Conservation (phyloP, 352 stramenopile species). For the Pythium monospermum region DNA sequence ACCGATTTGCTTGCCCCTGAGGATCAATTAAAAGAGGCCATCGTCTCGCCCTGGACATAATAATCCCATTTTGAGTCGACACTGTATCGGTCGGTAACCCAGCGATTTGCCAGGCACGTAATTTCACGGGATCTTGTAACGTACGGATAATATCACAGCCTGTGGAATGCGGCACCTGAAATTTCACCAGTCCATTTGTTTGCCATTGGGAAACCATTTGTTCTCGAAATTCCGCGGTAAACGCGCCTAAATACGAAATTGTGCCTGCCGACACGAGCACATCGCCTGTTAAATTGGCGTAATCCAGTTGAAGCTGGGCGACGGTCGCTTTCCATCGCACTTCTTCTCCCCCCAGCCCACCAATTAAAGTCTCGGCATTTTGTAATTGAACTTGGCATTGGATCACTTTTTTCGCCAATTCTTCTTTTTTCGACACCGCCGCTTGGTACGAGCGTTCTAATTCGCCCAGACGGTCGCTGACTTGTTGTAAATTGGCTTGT, state of each 20-base stretch:
- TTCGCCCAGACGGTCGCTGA: constrained; percentile 79
- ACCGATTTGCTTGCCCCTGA: constrained; percentile 90
- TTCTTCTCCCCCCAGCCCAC: constrained; percentile 80
- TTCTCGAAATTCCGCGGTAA: constrained; percentile 84
- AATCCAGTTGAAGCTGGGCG: constrained; percentile 67
- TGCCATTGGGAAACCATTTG: constrained; percentile 63
- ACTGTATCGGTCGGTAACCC: constrained; percentile 83
- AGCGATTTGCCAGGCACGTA: constrained; percentile 86
- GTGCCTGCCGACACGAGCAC: constrained; percentile 82
- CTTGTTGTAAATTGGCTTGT: constrained; percentile 70
- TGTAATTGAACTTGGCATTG: constrained; percentile 87
- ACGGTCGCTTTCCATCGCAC: constrained; percentile 81
- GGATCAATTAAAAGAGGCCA: constrained; percentile 91
- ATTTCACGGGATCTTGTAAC: constrained; percentile 83
- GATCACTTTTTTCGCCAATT: constrained; percentile 84
- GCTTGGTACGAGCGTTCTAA: constrained; percentile 83
- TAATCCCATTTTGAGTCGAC: constrained; percentile 94
- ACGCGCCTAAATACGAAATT: constrained; percentile 85
- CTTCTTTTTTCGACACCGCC: constrained; percentile 88
- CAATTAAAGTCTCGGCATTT: constrained; percentile 85
- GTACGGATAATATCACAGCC: constrained; percentile 85
- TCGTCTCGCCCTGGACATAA: constrained; percentile 76
- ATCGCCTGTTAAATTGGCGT: constrained; percentile 77
- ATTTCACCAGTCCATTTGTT: constrained; percentile 48
- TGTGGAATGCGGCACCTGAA: constrained; percentile 64